Base-by-base conservation (phyloP, 305 asterid genomes). In the Stenogyne calaminthoides region DNA sequence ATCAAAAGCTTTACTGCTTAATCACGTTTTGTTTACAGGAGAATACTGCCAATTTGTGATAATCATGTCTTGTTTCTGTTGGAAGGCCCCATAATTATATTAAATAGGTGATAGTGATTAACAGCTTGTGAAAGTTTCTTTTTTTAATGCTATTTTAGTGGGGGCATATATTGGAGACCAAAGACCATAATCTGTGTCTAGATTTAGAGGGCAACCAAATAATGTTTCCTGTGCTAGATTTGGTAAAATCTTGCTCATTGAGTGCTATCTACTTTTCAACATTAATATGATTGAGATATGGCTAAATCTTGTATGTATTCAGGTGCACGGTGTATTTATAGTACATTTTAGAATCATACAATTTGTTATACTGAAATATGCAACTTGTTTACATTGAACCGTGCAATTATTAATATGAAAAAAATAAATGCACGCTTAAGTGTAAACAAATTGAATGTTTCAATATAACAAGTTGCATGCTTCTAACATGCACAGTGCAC, bases 1-100 rank as follows among this genome's bases (percentile, higher is more conserved):
- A 3, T 44, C 42, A 60, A 27, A 61, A 22, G 25, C 61, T n/a
- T n/a, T n/a, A 71, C 81, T 76, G 80, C 64, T 58, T 77, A 70
- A 77, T 60, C 84, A 81, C 82, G 84, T 81, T 81, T 81, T 70
- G 60, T 77, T 77, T 58, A 42, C 78, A 64, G 32, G 64, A 72
- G 32, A 69, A 72, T 20, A 51, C 29, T 47, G 77, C 76, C 69
- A 49, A 49, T 42, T 46, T 2, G n/a, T 61, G 32, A 49, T 54
- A 60, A 39, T 60, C 71, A 61, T 72, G 75, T 66, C 67, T 57
- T 39, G 22, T 27, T 19, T 6, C 47, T 64, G 57, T 70, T 69
- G 46, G 69, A 52, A 47, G 65, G 20, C 2, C 32, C 59, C 65
- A 20, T 66, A 37, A 25, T 47, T 12, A 12, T n/a, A 69, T 22